Evolutionary conservation across 2,329 filamentous ascomycete genomes (phyloP).

Genomic region (Diaporthe batatas): DNA sequence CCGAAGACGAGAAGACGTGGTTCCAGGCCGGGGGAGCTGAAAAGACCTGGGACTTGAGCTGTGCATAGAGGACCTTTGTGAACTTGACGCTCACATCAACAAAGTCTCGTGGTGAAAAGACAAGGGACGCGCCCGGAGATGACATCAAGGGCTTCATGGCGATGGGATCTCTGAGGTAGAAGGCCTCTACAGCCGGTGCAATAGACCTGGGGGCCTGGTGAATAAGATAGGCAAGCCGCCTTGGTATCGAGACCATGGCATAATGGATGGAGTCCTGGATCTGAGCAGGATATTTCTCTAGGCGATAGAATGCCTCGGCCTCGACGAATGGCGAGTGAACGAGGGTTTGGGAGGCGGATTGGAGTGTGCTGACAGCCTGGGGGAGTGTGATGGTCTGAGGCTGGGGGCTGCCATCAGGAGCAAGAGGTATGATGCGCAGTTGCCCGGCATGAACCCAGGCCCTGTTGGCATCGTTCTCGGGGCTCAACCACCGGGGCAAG

Average conservation of each 20-base stretch:
- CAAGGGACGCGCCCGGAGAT: constrained; percentile 60
- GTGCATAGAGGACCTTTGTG: constrained; percentile 90
- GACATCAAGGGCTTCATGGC: constrained; percentile 77
- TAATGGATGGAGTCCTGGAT: constrained; percentile 83
- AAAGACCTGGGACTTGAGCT: constrained; percentile 89
- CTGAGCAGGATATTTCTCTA: constrained; percentile 85
- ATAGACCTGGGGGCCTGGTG: constrained; percentile 81
- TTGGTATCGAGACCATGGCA: constrained; percentile 79
- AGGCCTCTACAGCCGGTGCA: constrained; percentile 87
- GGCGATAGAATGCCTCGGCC: constrained; percentile 89
- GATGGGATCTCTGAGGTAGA: constrained; percentile 90
- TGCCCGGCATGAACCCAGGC: constrained; percentile 89
- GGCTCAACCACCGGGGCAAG: constrained; percentile 90
- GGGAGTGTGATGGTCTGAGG: constrained; percentile 68
- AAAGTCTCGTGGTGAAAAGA: constrained; percentile 83
- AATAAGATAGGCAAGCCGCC: constrained; percentile 84
- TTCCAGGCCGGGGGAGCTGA: constrained; percentile 70
- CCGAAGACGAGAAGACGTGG: constrained; percentile 49
- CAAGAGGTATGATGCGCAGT: constrained; percentile 78
- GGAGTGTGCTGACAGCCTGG: constrained; percentile 75
- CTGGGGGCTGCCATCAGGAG: constrained; percentile 52
- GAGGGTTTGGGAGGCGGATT: constrained; percentile 67
- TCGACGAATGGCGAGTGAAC: constrained; percentile 82
- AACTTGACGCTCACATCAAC: constrained; percentile 85
- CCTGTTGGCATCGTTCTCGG: constrained; percentile 87